These are phyloP conservation scores for Naumovozyma dairenensis DNA, from an alignment of 805 yeast species.

Conservation along the genomic window DNA sequence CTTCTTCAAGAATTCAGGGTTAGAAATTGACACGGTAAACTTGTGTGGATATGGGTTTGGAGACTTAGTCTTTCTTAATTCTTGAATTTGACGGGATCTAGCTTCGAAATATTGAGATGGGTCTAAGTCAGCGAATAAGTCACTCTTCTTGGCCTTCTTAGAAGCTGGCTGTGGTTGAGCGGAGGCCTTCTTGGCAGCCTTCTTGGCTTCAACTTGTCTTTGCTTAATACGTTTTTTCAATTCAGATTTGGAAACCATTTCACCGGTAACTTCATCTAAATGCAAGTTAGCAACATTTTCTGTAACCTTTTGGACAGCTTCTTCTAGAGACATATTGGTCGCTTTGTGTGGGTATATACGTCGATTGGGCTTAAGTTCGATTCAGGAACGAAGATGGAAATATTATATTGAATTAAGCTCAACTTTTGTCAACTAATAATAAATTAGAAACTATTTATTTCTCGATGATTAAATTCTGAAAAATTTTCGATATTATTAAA, in stretches of 20 bases:
- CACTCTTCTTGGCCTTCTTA: conserved; percentile 42
- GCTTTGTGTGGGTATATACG: background rate
- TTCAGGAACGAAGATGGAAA: too few relatives aligned
- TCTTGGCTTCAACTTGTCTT: conserved; percentile 78
- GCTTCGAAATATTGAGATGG: conserved; percentile 93
- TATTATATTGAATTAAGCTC: too few relatives aligned
- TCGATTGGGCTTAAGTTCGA: too few relatives aligned
- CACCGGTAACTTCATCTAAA: conserved; percentile 92
- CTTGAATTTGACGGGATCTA: conserved; percentile 82
- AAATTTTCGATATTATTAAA: too few relatives aligned
- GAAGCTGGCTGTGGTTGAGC: conserved; percentile 32
- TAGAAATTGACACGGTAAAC: conserved; percentile 57
- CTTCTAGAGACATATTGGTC: conserved; percentile 28
- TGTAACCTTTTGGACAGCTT: conserved; percentile 50
- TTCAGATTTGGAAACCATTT: conserved; percentile 91
- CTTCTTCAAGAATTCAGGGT: conserved; percentile 65
- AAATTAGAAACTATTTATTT: too few relatives aligned
- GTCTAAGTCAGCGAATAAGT: conserved; percentile 74
- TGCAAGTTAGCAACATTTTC: conserved; percentile 70
- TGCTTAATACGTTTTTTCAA: conserved; percentile 90
- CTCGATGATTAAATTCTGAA: too few relatives aligned
- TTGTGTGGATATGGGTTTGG: conserved; percentile 97
- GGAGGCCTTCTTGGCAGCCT: conserved; percentile 78
- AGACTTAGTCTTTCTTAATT: conserved; percentile 53
- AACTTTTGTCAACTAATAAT: too few relatives aligned